Conservation (phyloP, 805 yeast species). For the Yamadazyma phyllophila region DNA sequence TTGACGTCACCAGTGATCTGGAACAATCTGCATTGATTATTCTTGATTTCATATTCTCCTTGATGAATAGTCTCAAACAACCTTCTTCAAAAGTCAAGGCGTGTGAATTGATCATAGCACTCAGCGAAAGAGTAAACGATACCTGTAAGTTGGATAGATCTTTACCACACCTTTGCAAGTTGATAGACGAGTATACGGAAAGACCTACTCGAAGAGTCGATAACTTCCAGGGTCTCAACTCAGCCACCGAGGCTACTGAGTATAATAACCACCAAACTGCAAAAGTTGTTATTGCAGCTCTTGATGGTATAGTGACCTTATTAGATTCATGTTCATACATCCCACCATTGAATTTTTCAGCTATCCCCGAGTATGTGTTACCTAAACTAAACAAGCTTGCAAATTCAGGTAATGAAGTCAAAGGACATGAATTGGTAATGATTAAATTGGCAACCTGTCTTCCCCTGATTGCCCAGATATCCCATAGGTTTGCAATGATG, state of each 20-base stretch:
- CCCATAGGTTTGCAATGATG: conserved; percentile 64
- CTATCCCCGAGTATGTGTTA: conserved; percentile 79
- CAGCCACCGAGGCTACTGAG: background rate
- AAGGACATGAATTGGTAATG: conserved; percentile 42
- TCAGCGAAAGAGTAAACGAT: conserved; percentile 75
- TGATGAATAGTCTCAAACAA: conserved; percentile 57
- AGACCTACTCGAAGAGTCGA: conserved; percentile 2
- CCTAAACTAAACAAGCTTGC: conserved; percentile 51
- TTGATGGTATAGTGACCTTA: conserved; percentile 66
- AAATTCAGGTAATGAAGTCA: conserved; percentile 13
- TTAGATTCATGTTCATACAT: conserved; percentile 60
- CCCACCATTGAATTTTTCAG: conserved; percentile 69
- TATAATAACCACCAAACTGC: conserved; percentile 30
- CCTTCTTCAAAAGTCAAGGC: conserved; percentile 64
- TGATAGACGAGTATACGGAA: conserved; percentile 57
- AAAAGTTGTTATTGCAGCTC: conserved; percentile 64
- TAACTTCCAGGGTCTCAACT: conserved; percentile 1
- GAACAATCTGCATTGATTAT: conserved; percentile 56
- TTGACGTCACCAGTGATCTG: conserved; percentile 13
- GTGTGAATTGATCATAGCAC: conserved; percentile 69
- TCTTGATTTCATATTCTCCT: conserved; percentile 56
- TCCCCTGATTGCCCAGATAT: conserved; percentile 66
- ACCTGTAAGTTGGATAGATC: conserved; percentile 84
- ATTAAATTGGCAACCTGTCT: conserved; percentile 70
- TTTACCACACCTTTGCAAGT: conserved; percentile 72